Evolutionary conservation across 305 asterid genomes (phyloP), one percentile per base, ranked within the genome.

Genomic region (Vinca major): DNA sequence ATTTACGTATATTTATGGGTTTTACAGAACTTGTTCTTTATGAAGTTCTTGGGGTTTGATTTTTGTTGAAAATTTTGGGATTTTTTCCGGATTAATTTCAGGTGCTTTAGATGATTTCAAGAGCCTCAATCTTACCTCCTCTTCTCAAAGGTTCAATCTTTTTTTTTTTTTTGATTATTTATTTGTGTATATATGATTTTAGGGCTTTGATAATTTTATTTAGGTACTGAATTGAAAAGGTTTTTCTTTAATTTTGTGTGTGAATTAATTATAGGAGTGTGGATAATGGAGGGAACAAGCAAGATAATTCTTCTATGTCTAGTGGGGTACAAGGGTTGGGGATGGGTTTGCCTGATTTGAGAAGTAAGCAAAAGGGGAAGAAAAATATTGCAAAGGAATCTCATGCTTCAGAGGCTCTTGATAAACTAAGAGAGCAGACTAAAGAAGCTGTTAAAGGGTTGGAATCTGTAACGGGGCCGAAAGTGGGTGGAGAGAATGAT

Each of bases 61-160:
- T 26, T 26, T 26, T 26, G 33, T 26, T 26, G 33, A 26, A 26
- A 26, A 26, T 26, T 26, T 26, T 26, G 33, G 33, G 33, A 26
- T 26, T 26, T 26, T 26, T 26, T 26, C 33, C 33, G 33, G 33
- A 26, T 26, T 41, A 41, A 41, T 41, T 41, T 41, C 90, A 93
- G 99, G 97, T 79, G 99, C 99, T 77, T 80, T 93, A 89, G 97
- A 93, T 89, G 99, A 93, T 88, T 93, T 93, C 74, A 96, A 89
- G 88, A 87, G 72, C 79, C 89, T 90, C 78, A 92, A 88, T 80
- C 86, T 92, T 73, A 47, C 88, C 72, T 74, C 96, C 80, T 80
- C 90, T 73, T 81, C 86, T 48, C 96, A 80, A 82, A 87, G 97
- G 98, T 87, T 37, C 54, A 45, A 53, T 64, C 64, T 73, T 69